phyloP scores from a whole-genome alignment of 495 filamentous ascomycete species.

The Entonaema liquescens region DNA sequence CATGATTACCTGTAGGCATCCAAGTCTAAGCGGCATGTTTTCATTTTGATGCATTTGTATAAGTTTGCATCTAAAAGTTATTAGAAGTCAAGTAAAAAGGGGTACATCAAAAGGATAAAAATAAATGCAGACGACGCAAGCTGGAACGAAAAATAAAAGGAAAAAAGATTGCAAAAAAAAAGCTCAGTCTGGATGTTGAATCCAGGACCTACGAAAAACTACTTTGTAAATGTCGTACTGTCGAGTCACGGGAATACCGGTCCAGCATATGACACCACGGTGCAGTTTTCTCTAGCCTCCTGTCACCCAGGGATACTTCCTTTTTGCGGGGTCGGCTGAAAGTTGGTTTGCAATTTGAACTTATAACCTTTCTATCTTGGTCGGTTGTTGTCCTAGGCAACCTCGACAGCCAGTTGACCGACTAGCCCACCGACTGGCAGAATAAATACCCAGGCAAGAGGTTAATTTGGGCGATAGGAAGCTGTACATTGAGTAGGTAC shows the following conservation, averaged over 20 bases:
- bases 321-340: constrained; percentile 1
- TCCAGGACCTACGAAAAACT: not conserved
- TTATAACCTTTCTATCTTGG: not conserved
- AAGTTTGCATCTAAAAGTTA: too few relatives aligned
- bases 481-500: not conserved
- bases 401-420: not conserved
- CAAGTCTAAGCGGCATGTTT: too few relatives aligned
- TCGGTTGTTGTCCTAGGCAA: not conserved
- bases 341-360: not conserved
- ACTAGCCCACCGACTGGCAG: not conserved
- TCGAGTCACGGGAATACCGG: constrained; percentile 1
- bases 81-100: not conserved
- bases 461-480: not conserved
- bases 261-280: constrained; percentile 1
- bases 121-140: not conserved
- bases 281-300: constrained; percentile 1
- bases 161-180: not conserved
- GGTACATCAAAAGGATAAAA: not conserved
- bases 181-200: not conserved
- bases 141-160: not conserved
- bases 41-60: too few relatives aligned
- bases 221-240: not conserved
- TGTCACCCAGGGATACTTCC: not conserved
- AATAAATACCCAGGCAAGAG: not conserved
- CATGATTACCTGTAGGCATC: too few relatives aligned